Evolutionary conservation across 2,329 filamentous ascomycete genomes (phyloP).

Genomic region (Xylaria sp.): DNA sequence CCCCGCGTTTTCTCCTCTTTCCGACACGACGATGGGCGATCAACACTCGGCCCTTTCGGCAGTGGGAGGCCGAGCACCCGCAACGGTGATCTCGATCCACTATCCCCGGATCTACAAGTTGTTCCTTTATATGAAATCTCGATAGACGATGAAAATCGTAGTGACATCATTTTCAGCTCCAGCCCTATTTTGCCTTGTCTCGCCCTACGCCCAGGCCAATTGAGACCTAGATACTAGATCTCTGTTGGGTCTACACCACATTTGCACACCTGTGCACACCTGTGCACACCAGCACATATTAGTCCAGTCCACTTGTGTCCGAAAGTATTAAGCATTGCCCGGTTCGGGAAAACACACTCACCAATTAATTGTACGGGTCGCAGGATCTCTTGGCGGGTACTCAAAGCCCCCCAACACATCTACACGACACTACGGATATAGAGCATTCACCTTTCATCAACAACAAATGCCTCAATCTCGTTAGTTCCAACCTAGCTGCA

Average conservation of each 20-base stretch:
- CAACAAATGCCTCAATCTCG: neutral
- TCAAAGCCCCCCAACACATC: too few relatives aligned
- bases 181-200: neutral
- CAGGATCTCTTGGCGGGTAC: too few relatives aligned
- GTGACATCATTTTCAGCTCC: neutral
- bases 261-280: too few relatives aligned
- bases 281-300: too few relatives aligned
- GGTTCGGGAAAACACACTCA: too few relatives aligned
- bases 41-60: constrained; percentile 1
- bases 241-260: neutral
- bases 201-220: neutral
- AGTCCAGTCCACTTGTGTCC: too few relatives aligned
- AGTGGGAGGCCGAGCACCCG: neutral
- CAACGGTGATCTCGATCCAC: constrained; percentile 17
- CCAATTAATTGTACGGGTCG: too few relatives aligned
- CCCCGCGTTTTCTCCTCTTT: constrained; percentile 28
- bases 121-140: neutral
- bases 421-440: too few relatives aligned
- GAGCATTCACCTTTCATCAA: too few relatives aligned
- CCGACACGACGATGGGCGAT: constrained; percentile 2
- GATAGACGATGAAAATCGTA: neutral
- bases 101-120: constrained; percentile 9
- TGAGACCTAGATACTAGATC: neutral
- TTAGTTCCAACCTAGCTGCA: neutral
- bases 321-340: too few relatives aligned